Base-by-base conservation (phyloP, 2,329 filamentous ascomycete species). In the Periglandula ipomoeae region DNA sequence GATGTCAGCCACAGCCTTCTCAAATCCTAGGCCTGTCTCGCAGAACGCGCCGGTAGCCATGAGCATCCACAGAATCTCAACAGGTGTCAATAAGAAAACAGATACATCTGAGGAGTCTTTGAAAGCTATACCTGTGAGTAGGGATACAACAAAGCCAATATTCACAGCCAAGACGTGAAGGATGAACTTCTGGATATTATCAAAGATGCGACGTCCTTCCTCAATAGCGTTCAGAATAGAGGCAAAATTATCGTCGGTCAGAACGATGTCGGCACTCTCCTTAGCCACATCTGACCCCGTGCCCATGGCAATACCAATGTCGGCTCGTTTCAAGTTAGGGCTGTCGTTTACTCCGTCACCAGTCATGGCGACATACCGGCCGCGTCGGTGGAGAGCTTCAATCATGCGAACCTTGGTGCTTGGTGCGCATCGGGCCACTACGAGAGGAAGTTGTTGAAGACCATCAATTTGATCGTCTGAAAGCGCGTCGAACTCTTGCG, bases 401-500 rank as follows among this genome's bases (percentile, higher is more conserved):
- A 87, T 85, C 84, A 87, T 87, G 46, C 83, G 76, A 5, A 85
- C 83, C 61, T 88, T 87, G 9, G 84, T 87, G 46, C 78, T 75
- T 0, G 84, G 84, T 1, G 82, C 80, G 58, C 84, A 87, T 3
- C 83, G 75, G 30, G 84, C 83, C 46, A 86, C 80, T 6, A 87
- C 84, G 1, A 86, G 68, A 1, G 83, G 83, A 4, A 86, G 64
- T 1, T 81, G 72, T 0, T 79, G 79, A 2, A 87, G 72, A 0
- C 65, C 57, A 50, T 87, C 83, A 23, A 87, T 79, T 55, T 86
- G 70, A 0, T 76, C 73, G 24, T 85, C 81, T 0, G 72, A 72
- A 15, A 87, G 68, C 73, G 64, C 78, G 57, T 87, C 84, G 53
- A 87, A 86, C 53, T 85, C 75, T n/a, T 72, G 65, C 1, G 80